These are phyloP conservation scores for Podospora pseudoanserina DNA, from an alignment of 495 filamentous ascomycete genomes.

Conservation along the genomic window DNA sequence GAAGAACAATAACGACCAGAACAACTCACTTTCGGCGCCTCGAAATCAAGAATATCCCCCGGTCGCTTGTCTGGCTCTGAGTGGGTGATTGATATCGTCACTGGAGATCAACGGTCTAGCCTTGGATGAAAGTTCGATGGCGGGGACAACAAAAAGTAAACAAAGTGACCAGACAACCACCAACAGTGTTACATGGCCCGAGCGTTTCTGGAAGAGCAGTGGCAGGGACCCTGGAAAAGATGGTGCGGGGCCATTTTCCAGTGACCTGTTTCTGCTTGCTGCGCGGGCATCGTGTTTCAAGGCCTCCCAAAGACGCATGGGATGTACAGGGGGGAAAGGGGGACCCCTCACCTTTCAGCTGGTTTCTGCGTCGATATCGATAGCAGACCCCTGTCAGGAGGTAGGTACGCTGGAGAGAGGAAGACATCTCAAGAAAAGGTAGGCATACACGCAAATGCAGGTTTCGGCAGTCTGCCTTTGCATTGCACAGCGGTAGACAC, in stretches of 20 bases:
- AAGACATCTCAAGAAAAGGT: neutral
- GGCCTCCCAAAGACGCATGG: neutral
- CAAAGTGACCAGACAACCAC: constrained; percentile 22
- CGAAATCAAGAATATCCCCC: neutral
- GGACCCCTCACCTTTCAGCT: neutral
- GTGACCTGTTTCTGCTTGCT: neutral
- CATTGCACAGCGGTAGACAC: neutral
- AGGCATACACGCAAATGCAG: neutral
- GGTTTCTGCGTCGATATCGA: too few species aligned
- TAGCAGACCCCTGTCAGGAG: neutral
- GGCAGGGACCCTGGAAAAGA: neutral
- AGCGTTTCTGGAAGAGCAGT: neutral
- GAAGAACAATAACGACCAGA: neutral
- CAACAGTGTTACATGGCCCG: neutral
- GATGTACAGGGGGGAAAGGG: neutral
- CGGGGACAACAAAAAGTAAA: constrained; percentile 15
- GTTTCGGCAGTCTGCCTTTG: neutral
- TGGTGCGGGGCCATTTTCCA: neutral
- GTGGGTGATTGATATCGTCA: constrained; percentile 6
- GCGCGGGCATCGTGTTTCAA: constrained; percentile 10
- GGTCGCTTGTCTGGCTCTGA: neutral
- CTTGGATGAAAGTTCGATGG: neutral
- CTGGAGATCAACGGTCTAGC: neutral
- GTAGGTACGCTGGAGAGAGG: neutral
- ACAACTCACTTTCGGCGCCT: neutral